Evolutionary conservation across 805 yeast genomes (phyloP), one percentile per base, ranked within the genome.

Genomic region (Clavispora asparagi): DNA sequence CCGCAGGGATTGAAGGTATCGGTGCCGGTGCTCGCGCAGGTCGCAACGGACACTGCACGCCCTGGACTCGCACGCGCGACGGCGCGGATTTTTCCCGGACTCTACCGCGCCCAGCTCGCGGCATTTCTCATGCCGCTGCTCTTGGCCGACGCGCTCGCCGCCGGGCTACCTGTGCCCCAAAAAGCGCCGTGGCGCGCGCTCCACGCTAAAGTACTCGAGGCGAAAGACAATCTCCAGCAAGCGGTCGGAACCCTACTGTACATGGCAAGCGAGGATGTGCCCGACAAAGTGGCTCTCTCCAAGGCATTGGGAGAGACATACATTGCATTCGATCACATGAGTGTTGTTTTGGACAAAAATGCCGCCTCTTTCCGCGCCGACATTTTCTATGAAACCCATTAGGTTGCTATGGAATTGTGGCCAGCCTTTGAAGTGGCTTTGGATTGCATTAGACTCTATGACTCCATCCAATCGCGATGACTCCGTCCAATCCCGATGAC

Each of bases 271-370:
- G 47, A 41, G 7, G 47, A 44, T 25, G 19, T 26, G 16, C 47
- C 43, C 27, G 50, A 55, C 16, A 58, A 60, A 32, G 61, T 55
- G 29, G 60, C 57, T 3, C 19, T 63, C 25, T 57, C 64, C 5
- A 50, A 51, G 29, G 44, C 49, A 8, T 49, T 59, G 29, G 59
- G 65, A 19, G 62, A 61, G 11, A 54, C 55, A 16, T 64, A 61
- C 47, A 58, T 56, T 42, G 47, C 48, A 14, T 46, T 64, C 31
- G 57, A 56, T 46, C 49, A 53, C 44, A 29, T 64, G 6, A 50
- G 52, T 32, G 55, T 47, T 19, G 55, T 55, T 31, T 45, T 61
- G 39, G 61, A 53, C 8, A 52, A 52, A 27, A 64, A 62, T 41
- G 41, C 55, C 6, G 47, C 54, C 25, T 40, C 58, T 32, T 49